Percentiles rank a stretch among this genome's conserved stretches.
phyloP scores from a whole-genome alignment of 2,329 filamentous ascomycete genomes.

The Alternaria sp. region DNA sequence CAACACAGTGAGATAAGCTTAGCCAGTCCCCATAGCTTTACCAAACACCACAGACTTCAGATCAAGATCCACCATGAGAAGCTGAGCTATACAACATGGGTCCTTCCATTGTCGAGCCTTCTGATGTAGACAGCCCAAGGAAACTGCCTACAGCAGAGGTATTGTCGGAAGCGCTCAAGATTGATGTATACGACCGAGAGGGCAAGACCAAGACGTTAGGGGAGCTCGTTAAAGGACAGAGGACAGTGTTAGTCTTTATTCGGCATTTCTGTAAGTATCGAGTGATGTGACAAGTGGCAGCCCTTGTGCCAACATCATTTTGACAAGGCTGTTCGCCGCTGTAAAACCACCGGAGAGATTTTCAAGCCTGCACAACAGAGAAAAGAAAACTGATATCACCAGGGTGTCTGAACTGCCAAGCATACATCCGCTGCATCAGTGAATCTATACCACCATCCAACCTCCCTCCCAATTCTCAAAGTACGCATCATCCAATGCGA shows the following conservation, averaged over 20 bases:
- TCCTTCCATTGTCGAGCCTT: not conserved
- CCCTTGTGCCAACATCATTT: not conserved
- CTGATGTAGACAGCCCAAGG: not conserved
- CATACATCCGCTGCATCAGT: slow-evolving; percentile 32
- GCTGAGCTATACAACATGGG: not conserved
- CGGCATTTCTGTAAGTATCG: slow-evolving; percentile 35
- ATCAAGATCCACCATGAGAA: not conserved
- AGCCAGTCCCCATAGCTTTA: not conserved
- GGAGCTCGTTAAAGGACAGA: slow-evolving; percentile 26
- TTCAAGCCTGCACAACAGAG: not conserved
- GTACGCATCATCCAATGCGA: slow-evolving; percentile 17
- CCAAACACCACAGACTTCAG: not conserved
- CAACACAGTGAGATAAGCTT: not conserved
- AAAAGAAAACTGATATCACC: not conserved
- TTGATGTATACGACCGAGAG: slow-evolving; percentile 31
- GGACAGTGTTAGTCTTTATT: slow-evolving; percentile 31
- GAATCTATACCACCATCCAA: slow-evolving; percentile 30
- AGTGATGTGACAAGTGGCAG: not conserved
- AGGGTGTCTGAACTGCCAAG: slow-evolving; percentile 42
- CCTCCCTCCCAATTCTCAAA: slow-evolving; percentile 30
- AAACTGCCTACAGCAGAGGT: slow-evolving; percentile 19
- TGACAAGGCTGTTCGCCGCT: not conserved
- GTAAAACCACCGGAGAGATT: not conserved
- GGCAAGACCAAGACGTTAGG: slow-evolving; percentile 26
- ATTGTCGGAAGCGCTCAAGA: slow-evolving; percentile 21